Evolutionary conservation across 768 basidiomycete genomes (phyloP).

Genomic region (Wakefieldia striispora): DNA sequence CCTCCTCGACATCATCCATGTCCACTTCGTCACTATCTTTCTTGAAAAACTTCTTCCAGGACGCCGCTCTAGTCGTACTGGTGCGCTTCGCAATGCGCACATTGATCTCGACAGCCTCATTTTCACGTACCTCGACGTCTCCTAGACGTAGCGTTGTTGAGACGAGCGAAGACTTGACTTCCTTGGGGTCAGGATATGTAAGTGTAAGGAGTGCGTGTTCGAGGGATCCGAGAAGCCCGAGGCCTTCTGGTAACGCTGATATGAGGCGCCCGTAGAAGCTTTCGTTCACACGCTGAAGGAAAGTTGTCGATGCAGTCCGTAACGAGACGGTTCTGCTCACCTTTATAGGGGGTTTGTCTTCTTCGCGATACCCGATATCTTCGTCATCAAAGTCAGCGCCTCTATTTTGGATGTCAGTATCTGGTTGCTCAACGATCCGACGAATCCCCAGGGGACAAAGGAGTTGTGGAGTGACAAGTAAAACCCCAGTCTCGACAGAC

Average conservation of each 20-base stretch:
- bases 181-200: constrained; percentile 56
- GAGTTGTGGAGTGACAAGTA: not conserved
- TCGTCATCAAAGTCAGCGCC: constrained; percentile 88
- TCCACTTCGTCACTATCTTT: constrained; percentile 27
- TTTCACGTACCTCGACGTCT: constrained; percentile 59
- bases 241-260: constrained; percentile 31
- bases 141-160: constrained; percentile 76
- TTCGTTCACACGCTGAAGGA: constrained; percentile 67
- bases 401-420: constrained; percentile 38
- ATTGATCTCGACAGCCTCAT: constrained; percentile 72
- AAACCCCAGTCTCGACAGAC: not conserved
- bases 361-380: constrained; percentile 57
- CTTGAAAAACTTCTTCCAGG: constrained; percentile 62
- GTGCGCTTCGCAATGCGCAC: constrained; percentile 84
- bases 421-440: not conserved
- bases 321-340: constrained; percentile 36
- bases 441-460: not conserved
- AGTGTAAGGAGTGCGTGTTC: constrained; percentile 28
- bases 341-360: constrained; percentile 71
- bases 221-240: constrained; percentile 31
- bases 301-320: not conserved
- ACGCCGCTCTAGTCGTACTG: constrained; percentile 60
- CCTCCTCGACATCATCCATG: constrained; percentile 28
- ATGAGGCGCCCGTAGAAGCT: constrained; percentile 56
- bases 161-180: constrained; percentile 63